Evolutionary conservation across 352 stramenopile genomes (phyloP).

Genomic region (Phytophthora boehmeriae): DNA sequence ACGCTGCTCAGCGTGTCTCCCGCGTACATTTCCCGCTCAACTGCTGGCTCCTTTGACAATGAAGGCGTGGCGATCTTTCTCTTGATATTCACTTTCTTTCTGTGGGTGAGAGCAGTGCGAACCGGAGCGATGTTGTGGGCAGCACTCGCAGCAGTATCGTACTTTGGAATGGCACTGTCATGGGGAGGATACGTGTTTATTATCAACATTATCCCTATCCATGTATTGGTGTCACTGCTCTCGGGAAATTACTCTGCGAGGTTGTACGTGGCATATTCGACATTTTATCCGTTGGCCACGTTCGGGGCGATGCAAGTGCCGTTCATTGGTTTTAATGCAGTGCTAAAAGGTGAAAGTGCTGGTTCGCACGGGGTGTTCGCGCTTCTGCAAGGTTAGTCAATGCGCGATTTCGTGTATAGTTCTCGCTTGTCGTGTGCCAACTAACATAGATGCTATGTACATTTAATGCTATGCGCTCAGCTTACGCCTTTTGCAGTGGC

Average conservation of each 20-base stretch:
- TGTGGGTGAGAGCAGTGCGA: slow-evolving; percentile 91
- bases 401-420: background rate
- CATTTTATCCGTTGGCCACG: slow-evolving; percentile 97
- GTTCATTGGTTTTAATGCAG: slow-evolving; percentile 97
- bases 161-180: slow-evolving; percentile 97
- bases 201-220: slow-evolving; percentile 98
- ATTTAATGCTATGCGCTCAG: slow-evolving; percentile 32
- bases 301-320: slow-evolving; percentile 97
- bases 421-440: no score
- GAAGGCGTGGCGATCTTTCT: slow-evolving; percentile 98
- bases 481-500: slow-evolving; percentile 54
- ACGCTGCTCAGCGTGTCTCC: slow-evolving; percentile 96
- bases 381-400: slow-evolving; percentile 76
- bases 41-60: slow-evolving; percentile 99
- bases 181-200: slow-evolving; percentile 99
- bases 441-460: background rate
- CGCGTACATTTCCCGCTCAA: slow-evolving; percentile 97
- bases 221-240: slow-evolving; percentile 93
- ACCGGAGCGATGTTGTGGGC: slow-evolving; percentile 82
- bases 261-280: slow-evolving; percentile 97
- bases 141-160: slow-evolving; percentile 78
- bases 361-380: slow-evolving; percentile 93
- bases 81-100: slow-evolving; percentile 97
- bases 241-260: slow-evolving; percentile 90
- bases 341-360: slow-evolving; percentile 83